phyloP scores from a whole-genome alignment of 2,329 filamentous ascomycete species.

The Arthrobotrys musiformis region DNA sequence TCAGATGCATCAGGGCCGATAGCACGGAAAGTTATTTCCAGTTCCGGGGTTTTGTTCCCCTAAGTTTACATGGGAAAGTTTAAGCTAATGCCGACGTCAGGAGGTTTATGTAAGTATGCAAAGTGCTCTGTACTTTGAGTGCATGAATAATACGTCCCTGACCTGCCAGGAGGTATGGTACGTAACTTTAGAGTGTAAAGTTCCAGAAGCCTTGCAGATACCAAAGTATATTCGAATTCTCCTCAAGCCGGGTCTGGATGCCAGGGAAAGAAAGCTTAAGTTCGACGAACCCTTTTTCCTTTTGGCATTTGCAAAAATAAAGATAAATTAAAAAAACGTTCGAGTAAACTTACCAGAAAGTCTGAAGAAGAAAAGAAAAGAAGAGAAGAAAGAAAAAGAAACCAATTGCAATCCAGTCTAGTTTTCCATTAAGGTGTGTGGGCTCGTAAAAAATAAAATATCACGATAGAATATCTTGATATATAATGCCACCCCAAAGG shows the following conservation, averaged over 20 bases:
- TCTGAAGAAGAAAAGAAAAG: background rate
- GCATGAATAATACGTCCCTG: too few species aligned
- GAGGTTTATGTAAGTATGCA: background rate
- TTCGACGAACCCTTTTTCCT: background rate
- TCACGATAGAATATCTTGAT: conserved; percentile 34
- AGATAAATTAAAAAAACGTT: background rate
- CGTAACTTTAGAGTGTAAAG: background rate
- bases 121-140: too few species aligned
- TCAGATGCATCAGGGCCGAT: background rate
- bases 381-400: background rate
- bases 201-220: background rate
- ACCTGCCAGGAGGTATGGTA: background rate
- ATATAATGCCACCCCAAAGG: conserved; percentile 12
- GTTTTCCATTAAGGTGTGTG: conserved; percentile 6
- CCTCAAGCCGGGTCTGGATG: background rate
- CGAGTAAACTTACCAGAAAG: conserved; percentile 8
- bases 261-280: background rate
- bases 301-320: background rate
- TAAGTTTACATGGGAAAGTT: conserved; percentile 2
- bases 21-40: background rate
- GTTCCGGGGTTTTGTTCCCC: conserved; percentile 1
- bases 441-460: background rate
- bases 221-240: background rate
- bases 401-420: background rate
- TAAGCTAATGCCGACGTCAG: background rate